Evolutionary conservation across 768 basidiomycete species (phyloP), one percentile per base, ranked within the genome.

Genomic region (Roridomyces roridus): DNA sequence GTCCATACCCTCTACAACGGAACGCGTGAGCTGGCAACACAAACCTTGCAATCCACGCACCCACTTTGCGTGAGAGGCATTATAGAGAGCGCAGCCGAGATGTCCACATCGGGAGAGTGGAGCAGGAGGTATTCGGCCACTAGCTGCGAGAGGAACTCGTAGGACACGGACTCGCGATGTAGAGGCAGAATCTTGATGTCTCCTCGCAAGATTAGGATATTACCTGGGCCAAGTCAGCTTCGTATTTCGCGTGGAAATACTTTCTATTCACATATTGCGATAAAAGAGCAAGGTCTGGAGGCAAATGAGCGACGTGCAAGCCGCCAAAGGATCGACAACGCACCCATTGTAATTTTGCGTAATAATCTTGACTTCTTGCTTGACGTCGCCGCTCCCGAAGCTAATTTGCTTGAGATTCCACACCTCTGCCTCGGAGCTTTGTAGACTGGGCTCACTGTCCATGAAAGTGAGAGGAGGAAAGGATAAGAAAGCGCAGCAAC

Each of bases 281-380:
- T 92, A 62, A 96, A 91, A 0, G 92, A 94, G 67, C 94, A 96
- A 9, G 94, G 93, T 9, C 94, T 95, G 18, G 67, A 17, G 41
- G 26, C 25, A 59, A 44, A 51, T 49, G 23, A 36, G 31, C n/a
- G n/a, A 28, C 18, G 44, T 25, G 42, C 25, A 44, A 45, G 23
- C 24, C 17, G 31, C 45, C 44, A 46, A 41, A 47, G 52, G 26
- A n/a, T n/a, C 21, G 51, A 48, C 21, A 36, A 17, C 31, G 21
- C 53, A 91, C 91, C 91, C 91, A 64, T 92, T 92, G 65, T 85
- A 90, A 65, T 92, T 92, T 72, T 93, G 91, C 0, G 89, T 92
- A 47, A 93, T 86, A 55, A 92, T 86, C 67, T 86, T 86, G 62
- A 81, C 66, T 3, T 65, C 68, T 39, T 73, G 69, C 62, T 62